Evolutionary conservation across 2,329 filamentous ascomycete species (phyloP), one percentile per base, ranked within the genome.

Genomic region (Beauveria medogensis): DNA sequence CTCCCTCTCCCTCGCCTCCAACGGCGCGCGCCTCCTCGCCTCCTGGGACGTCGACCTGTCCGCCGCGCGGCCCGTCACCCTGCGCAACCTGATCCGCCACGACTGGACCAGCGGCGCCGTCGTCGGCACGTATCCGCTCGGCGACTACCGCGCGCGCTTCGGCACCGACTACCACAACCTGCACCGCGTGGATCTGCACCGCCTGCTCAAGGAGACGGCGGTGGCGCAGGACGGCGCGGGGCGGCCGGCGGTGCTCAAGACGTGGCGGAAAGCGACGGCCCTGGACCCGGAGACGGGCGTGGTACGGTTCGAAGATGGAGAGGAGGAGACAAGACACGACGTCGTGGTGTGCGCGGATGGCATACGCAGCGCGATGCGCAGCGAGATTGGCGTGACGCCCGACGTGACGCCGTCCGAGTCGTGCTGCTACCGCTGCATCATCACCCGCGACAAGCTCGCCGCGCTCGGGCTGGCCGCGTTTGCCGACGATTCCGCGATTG

Each of bases 91-190:
- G 52, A 86, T 88, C 71, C 84, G 82, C 64, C 81, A 81, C 7
- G 83, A 87, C 69, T 87, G 84, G 84, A 76, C 80, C 65, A 86
- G 83, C 1, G 85, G 85, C 1, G 78, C 86, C 68, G 78, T 82
- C 0, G 75, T 80, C 30, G 85, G 79, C 64, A 79, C 82, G 3
- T 86, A 84, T 65, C 79, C 81, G 63, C 72, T 88, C 12, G 77
- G 73, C 24, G 83, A 87, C 67, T 88, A 88, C 64, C 78, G 86
- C 67, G 71, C 81, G 69, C 77, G 76, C 59, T 87, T 83, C 80
- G 84, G 83, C 28, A 79, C 82, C 30, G 73, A 81, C 10, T 85
- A 86, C 70, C 82, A 85, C 70, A 86, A 85, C 80, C 87, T 87
- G 67, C 84, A 87, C 67, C 76, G 84, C 1, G 80, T 84, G 64